phyloP scores from a whole-genome alignment of 495 filamentous ascomycete species.

The Achaetomiella virescens region DNA sequence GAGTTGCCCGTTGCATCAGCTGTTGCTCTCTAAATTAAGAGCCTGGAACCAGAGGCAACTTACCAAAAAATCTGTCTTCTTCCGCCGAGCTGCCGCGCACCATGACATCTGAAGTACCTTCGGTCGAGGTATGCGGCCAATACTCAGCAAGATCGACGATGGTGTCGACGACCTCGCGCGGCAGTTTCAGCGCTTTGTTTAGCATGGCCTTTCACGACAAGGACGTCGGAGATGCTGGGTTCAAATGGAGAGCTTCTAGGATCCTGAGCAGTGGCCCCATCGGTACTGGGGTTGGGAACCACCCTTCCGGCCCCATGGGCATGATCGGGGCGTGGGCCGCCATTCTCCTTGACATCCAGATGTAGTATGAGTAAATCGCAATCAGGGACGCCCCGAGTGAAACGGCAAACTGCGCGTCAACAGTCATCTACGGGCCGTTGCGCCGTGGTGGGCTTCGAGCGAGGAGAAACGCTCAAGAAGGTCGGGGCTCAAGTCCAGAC shows the following conservation, averaged over 20 bases:
- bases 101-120: slow-evolving; percentile 15
- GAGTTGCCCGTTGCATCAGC: not conserved
- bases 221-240: slow-evolving; percentile 39
- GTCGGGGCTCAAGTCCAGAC: no score
- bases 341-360: not conserved
- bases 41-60: not conserved
- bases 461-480: no score
- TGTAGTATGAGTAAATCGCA: not conserved
- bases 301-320: not conserved
- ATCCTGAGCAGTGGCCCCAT: not conserved
- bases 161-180: slow-evolving; percentile 58
- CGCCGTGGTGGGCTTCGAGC: no score
- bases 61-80: slow-evolving; percentile 38
- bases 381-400: not conserved
- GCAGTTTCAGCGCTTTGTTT: slow-evolving; percentile 38
- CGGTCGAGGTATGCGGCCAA: slow-evolving; percentile 51
- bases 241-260: slow-evolving; percentile 7
- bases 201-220: slow-evolving; percentile 43
- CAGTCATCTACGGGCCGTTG: not conserved
- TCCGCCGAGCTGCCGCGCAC: slow-evolving; percentile 16
- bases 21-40: not conserved
- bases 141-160: slow-evolving; percentile 67
- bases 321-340: not conserved
- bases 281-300: not conserved
- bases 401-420: not conserved